Evolutionary conservation across 306 rosid species (phyloP), one percentile per base, ranked within the genome.

Genomic region (Lathyrus tuberosus): DNA sequence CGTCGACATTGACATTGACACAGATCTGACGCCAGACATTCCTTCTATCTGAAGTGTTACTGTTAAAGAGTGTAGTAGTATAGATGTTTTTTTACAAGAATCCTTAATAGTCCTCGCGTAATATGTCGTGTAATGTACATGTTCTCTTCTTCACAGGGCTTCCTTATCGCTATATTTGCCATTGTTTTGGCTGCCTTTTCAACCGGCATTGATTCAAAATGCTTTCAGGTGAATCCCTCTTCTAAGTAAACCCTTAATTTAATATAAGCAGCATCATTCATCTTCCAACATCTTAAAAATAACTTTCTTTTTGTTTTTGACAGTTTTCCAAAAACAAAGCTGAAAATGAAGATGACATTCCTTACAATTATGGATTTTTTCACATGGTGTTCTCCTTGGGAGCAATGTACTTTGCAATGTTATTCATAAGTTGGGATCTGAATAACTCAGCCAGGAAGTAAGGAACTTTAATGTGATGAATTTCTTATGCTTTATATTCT

Each of bases 361-460:
- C 96, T 26, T 90, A 90, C 85, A 82, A 69, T 37, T 90, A 88
- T 44, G 98, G 91, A 58, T 88, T 89, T 73, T 86, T 90, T 79
- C 98, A 92, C 64, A 53, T 92, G 76, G 79, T 86, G 17, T 90
- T 92, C 83, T 88, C 98, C 75, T 70, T 92, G 56, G 98, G 96
- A 14, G 80, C 96, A 67, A 88, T 86, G 98, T 90, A 92, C 77
- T 92, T 92, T 62, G 93, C 96, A 10, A 92, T 92, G 96, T 63
- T 92, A 51, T 90, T 92, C 85, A 86, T 90, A 82, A 92, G 96
- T 74, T 92, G 96, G 98, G 89, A 89, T 78, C 93, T 92, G 20
- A 84, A 85, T 68, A 88, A 86, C 74, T 89, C 95, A 28, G 84
- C 95, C 41, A 72, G 76, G 38, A 86, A 81, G 96, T 92, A 86